These are phyloP conservation scores for Microsporum canis DNA, from an alignment of 2,329 filamentous ascomycete species.

Conservation along the genomic window DNA sequence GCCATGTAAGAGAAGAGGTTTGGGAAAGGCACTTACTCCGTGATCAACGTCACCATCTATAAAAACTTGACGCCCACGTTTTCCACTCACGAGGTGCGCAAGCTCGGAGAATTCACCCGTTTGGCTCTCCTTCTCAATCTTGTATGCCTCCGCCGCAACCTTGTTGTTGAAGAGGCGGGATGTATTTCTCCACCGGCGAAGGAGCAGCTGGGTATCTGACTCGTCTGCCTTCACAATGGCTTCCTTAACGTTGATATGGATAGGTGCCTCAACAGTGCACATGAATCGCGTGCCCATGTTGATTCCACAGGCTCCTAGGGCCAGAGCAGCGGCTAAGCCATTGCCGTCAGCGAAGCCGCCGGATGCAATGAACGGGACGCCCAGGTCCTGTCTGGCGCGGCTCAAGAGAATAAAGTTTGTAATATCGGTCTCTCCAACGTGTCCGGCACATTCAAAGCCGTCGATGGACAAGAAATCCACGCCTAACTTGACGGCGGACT, in stretches of 20 bases:
- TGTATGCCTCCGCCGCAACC: slow-evolving; percentile 65
- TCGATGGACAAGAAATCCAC: slow-evolving; percentile 96
- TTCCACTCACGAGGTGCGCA: slow-evolving; percentile 74
- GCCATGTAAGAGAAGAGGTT: not conserved
- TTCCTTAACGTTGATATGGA: slow-evolving; percentile 89
- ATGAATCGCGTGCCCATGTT: slow-evolving; percentile 99
- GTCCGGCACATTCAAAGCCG: slow-evolving; percentile 88
- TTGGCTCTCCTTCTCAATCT: slow-evolving; percentile 70
- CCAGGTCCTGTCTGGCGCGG: slow-evolving; percentile 70
- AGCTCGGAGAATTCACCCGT: slow-evolving; percentile 85
- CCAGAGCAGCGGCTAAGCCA: slow-evolving; percentile 80
- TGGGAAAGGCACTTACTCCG: slow-evolving; percentile 52
- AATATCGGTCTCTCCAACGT: slow-evolving; percentile 44
- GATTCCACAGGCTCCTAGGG: slow-evolving; percentile 81
- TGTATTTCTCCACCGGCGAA: slow-evolving; percentile 89
- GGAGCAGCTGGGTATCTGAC: slow-evolving; percentile 78
- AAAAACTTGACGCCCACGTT: slow-evolving; percentile 85
- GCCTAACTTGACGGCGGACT: slow-evolving; percentile 82
- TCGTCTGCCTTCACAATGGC: slow-evolving; percentile 80
- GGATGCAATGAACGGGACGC: slow-evolving; percentile 83
- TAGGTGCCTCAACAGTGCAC: slow-evolving; percentile 85
- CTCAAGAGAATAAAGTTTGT: slow-evolving; percentile 57
- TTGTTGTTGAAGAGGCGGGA: slow-evolving; percentile 81
- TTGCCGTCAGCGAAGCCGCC: slow-evolving; percentile 93
- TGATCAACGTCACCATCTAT: slow-evolving; percentile 80